Conservation (phyloP, 148 eudicot species). For the Vaccinium myrtillus region DNA sequence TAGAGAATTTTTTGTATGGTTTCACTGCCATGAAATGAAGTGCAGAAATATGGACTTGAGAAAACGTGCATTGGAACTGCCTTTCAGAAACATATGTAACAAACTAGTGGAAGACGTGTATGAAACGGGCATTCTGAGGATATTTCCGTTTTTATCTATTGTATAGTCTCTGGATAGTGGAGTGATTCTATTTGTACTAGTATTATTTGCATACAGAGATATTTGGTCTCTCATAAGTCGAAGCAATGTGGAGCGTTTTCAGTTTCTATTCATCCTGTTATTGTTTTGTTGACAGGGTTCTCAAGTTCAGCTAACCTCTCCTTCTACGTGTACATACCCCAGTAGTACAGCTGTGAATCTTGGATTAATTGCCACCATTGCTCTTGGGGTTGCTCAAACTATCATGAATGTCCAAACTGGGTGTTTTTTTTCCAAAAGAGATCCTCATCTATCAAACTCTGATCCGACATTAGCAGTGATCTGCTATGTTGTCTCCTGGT, state of each 20-base stretch:
- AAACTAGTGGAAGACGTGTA: not conserved
- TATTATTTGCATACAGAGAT: not conserved
- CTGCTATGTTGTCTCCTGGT: conserved; percentile 87
- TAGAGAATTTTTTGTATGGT: not conserved
- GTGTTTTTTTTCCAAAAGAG: conserved; percentile 67
- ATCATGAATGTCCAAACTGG: conserved; percentile 48
- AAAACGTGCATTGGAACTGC: not conserved
- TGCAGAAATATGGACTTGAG: not conserved
- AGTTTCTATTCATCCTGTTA: not conserved
- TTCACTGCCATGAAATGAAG: not conserved
- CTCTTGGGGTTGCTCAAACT: conserved; percentile 71
- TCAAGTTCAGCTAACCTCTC: conserved; percentile 10
- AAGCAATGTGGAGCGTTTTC: not conserved
- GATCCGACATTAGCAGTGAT: conserved; percentile 59
- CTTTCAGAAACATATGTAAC: not conserved
- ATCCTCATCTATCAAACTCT: conserved; percentile 43
- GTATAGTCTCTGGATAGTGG: too few relatives aligned
- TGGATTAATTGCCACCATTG: conserved; percentile 60
- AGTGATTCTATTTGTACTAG: too few relatives aligned
- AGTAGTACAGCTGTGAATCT: conserved; percentile 76
- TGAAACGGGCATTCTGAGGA: not conserved
- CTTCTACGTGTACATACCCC: conserved; percentile 65
- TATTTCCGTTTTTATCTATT: not conserved
- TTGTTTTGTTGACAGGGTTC: conserved; percentile 34
- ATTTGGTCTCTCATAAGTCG: not conserved